Evolutionary conservation across 106 monocot species (phyloP).

Genomic region (Iris macrosiphon): DNA sequence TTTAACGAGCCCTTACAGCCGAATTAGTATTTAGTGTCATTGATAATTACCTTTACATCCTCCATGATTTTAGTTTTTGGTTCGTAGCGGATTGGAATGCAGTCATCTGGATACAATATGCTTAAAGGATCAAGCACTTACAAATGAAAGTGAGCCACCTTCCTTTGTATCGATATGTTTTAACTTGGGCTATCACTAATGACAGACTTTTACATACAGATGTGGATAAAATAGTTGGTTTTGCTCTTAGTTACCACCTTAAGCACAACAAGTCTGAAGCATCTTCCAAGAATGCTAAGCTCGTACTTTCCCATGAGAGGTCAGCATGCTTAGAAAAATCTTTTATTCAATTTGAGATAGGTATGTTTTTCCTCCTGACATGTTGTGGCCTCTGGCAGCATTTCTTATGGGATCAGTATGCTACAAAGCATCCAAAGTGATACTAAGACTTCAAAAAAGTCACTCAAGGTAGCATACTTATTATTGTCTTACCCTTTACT

Average conservation of each 20-base stretch:
- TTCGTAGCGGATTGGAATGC: conserved; percentile 67
- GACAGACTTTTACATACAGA: conserved; percentile 26
- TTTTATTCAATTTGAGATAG: neutral
- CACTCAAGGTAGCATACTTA: conserved; percentile 46
- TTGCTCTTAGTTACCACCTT: conserved; percentile 78
- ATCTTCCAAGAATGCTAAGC: conserved; percentile 37
- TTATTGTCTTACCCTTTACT: neutral
- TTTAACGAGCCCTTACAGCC: too few species aligned
- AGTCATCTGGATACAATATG: conserved; percentile 62
- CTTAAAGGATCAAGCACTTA: conserved; percentile 81
- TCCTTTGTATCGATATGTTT: neutral
- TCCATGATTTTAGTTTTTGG: conserved; percentile 56
- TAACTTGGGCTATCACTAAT: neutral
- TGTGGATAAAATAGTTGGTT: conserved; percentile 92
- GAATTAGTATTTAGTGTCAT: too few species aligned
- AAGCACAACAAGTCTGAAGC: conserved; percentile 24
- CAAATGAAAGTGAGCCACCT: conserved; percentile 71
- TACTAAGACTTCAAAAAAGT: conserved; percentile 63
- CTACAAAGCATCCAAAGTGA: conserved; percentile 54
- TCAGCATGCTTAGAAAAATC: conserved; percentile 3
- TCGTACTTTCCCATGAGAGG: conserved; percentile 74
- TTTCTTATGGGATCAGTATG: conserved; percentile 44
- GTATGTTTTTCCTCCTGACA: neutral
- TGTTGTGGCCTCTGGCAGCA: conserved; percentile 26
- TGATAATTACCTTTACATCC: neutral